Evolutionary conservation across 306 rosid genomes (phyloP).

Genomic region (Quercus robur): DNA sequence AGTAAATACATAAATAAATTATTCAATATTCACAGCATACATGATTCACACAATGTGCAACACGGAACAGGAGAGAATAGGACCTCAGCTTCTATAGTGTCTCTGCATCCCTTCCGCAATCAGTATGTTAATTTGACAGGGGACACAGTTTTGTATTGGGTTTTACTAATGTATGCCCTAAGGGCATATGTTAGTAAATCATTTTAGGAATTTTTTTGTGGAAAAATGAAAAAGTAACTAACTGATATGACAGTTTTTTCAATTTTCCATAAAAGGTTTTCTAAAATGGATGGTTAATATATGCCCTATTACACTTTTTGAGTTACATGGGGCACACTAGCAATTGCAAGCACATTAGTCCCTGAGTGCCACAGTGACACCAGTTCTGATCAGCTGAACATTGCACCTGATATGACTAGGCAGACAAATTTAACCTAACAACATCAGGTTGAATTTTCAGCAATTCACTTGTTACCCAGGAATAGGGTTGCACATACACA

Average conservation of each 20-base stretch:
- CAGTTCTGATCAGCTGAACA: background rate
- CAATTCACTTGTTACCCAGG: background rate
- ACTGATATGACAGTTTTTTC: too few species aligned
- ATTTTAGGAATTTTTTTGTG: too few species aligned
- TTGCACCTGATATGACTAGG: background rate
- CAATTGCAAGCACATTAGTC: background rate
- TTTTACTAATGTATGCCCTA: too few species aligned
- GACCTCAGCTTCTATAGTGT: background rate
- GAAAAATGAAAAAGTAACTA: too few species aligned
- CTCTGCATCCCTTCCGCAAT: background rate
- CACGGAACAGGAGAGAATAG: background rate
- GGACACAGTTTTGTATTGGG: background rate
- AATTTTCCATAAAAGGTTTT: too few species aligned
- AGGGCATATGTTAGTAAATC: too few species aligned
- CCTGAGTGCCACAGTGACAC: background rate
- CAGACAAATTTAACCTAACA: background rate
- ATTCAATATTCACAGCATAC: background rate
- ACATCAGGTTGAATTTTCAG: too few species aligned
- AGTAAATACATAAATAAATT: background rate
- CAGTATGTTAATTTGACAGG: background rate
- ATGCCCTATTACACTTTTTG: background rate
- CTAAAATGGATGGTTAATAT: background rate
- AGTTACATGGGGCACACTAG: background rate
- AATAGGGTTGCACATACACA: background rate
- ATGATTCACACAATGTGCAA: background rate